Base-by-base conservation (phyloP, 1,284 basidiomycete species). In the Ceratobasidium theobromae region DNA sequence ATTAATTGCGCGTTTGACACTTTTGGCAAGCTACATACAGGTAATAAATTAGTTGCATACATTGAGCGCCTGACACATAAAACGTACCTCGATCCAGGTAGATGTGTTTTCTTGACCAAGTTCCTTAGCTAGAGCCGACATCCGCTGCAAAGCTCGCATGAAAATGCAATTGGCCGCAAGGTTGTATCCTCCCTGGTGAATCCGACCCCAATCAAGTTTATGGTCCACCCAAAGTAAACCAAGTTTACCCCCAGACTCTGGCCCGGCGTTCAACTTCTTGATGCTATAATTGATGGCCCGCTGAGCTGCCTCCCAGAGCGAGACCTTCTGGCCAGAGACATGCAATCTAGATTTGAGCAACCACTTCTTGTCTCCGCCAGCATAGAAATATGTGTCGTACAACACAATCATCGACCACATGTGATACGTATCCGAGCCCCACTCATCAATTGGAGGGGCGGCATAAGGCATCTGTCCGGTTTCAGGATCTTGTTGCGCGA, bases 381-480 rank as follows among this genome's bases (percentile, higher is more conserved):
- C 45, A 14, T 62, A 62, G 32, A 51, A 62, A 33, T 51, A 62
- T 3, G 46, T 62, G 46, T 62, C 58, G 41, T 62, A 51, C 33
- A 62, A n/a, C 16, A 62, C 46, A 25, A 62, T 23, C 46, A 62
- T 62, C 2, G 58, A 62, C 58, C 58, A 62, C 58, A 62, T 51
- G n/a, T 62, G 58, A 18, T 62, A 62, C 18, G 58, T 62, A 28
- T 62, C 58, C 14, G 58, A 62, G 4, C 58, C 58, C 58, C 58
- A 62, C n/a, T 62, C 58, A 33, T 62, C 58, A 40, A 62, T 62
- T 3, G 58, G 58, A 3, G 58, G 58, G 4, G 58, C 58, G 16
- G 58, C 58, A 30, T 62, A 62, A 1, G 58, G 58, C 58, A 62
- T 62, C n/a, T 62, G 58, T 16, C 58, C 58, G 16, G 58, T 62